Evolutionary conservation across 345 rosid species (phyloP), one percentile per base, ranked within the genome.

Genomic region (Litchi chinensis): DNA sequence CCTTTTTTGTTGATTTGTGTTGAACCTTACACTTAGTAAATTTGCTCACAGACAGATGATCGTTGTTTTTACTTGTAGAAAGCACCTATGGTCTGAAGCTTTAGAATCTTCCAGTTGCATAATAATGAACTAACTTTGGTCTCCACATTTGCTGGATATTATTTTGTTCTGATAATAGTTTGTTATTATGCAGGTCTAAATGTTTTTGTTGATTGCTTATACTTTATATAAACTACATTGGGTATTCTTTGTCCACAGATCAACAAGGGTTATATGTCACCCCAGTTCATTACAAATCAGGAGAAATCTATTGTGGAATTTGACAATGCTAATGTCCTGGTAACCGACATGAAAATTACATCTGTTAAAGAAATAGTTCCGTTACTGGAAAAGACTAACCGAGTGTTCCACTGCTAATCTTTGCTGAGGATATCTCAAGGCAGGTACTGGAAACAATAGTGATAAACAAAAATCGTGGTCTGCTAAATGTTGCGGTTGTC

Each of bases 261-360:
- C 83, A 96, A 95, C 81, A 90, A 90, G 91, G 99, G 97, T 59
- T 91, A 88, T 71, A 91, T 91, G 90, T 92, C 92, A 0, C 89
- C 95, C 12, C 91, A 83, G 3, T 95, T 95, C 93, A 88, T 95
- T 66, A 92, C 96, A 48, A 95, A 93, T 79, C 95, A 86, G 74
- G 96, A 89, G 44, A 93, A 83, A 57, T 91, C 93, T 78, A 76
- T 76, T 9, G 93, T 93, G 83, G 95, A 92, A 83, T 93, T 95
- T 79, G 95, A 89, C 76, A 92, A 93, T 82, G 86, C 95, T 66
- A 95, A 76, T 83, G 88, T 91, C 76, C 88, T 92, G 12, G 95
- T 95, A 68, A 92, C 95, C 4, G 99, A 93, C 85, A 93, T 87
- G 75, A 89, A 79, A 79, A 95, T 92, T 74, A 75, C 87, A 67